Base-by-base conservation (phyloP, 306 rosid species). In the Sechiopsis laciniata region DNA sequence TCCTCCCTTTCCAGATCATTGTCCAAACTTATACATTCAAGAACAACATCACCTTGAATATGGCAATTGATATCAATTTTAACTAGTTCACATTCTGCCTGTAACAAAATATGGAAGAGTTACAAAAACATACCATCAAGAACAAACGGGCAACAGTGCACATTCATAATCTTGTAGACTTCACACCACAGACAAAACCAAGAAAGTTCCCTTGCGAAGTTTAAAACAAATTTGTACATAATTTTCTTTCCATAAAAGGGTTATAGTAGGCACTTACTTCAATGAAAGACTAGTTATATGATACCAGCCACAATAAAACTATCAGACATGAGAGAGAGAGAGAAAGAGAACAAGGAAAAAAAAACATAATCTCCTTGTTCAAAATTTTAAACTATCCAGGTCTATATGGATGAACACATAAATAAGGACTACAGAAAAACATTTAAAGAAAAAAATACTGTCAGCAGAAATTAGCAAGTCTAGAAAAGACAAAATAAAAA, bases 31-130 rank as follows among this genome's bases (percentile, higher is more conserved):
- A 95, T 91, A 76, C 96, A 91, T 85, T 91, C 96, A 63, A 95
- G 91, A 88, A 95, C 96, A 37, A 95, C 96, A 80, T 95, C 99
- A 6, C 99, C 99, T 87, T 91, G 97, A 79, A 87, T 81, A 75
- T 89, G 99, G 83, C 97, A 91, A 80, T 85, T 89, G 75, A 95
- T 86, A 86, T 95, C 99, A 84, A 95, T 89, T 83, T 95, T 95
- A 52, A 88, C 89, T 45, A 95, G 84, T 64, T 95, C 97, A 72
- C 88, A 85, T 77, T 91, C 99, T 84, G 73, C 80, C 97, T 95
- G 91, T 71, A 75, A 79, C 65, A 80, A 84, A 78, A 67, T 74
- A 40, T 6, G 53, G 20, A 56, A 20, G 19, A 56, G 40, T 55
- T 73, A 20, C 14, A 21, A 71, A 37, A 40, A 17, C 45, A 57